phyloP scores from a whole-genome alignment of 2,329 filamentous ascomycete genomes.

The Ambrosiella beaveri region DNA sequence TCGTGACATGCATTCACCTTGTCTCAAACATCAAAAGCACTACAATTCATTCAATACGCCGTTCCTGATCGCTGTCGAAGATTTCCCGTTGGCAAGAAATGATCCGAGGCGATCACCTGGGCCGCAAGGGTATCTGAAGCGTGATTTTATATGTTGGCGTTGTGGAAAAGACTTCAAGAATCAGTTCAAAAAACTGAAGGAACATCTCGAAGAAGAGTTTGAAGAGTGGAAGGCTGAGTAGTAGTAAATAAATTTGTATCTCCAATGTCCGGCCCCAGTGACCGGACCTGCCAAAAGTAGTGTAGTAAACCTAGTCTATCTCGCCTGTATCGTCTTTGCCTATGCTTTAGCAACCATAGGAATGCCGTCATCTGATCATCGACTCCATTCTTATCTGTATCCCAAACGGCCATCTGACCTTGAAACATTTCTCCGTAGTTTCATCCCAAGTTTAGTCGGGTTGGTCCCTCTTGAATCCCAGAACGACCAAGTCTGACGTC shows the following conservation, averaged over 20 bases:
- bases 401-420: too few relatives aligned
- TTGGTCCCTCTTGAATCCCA: too few relatives aligned
- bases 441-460: too few relatives aligned
- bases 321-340: too few relatives aligned
- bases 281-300: not conserved
- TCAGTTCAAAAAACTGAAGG: constrained; percentile 55
- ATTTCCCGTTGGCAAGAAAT: constrained; percentile 55
- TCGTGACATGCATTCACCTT: constrained; percentile 55
- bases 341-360: too few relatives aligned
- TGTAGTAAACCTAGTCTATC: too few relatives aligned
- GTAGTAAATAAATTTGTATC: too few relatives aligned
- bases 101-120: constrained; percentile 45
- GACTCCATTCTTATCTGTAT: too few relatives aligned
- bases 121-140: constrained; percentile 39
- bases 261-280: not conserved
- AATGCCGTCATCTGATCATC: too few relatives aligned
- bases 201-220: constrained; percentile 60
- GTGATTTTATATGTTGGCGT: constrained; percentile 66
- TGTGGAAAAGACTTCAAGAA: constrained; percentile 61
- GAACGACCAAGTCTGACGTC: too few relatives aligned
- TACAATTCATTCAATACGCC: constrained; percentile 81
- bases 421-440: too few relatives aligned
- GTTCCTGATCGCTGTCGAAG: constrained; percentile 63
- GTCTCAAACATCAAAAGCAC: constrained; percentile 65
- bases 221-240: constrained; percentile 53